phyloP scores from a whole-genome alignment of 2,329 filamentous ascomycete species.

The Penicillium palitans region DNA sequence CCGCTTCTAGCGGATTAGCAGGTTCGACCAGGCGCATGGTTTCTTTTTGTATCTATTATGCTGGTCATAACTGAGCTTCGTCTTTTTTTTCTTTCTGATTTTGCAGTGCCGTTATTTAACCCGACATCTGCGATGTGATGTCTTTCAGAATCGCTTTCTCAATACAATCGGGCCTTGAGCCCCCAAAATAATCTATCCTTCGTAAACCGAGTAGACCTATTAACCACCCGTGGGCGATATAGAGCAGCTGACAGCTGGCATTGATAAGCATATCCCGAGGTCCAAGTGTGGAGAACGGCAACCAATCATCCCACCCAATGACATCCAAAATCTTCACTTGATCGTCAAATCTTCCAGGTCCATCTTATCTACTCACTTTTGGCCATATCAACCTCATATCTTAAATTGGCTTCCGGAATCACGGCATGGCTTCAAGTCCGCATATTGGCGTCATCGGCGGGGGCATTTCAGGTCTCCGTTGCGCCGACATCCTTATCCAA shows the following conservation, averaged over 20 bases:
- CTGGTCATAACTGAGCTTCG: constrained; percentile 17
- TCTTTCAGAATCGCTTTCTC: not conserved
- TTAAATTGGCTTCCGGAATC: not conserved
- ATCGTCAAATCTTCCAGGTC: not conserved
- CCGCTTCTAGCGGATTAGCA: not conserved
- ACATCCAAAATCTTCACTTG: not conserved
- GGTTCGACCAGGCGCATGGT: constrained; percentile 9
- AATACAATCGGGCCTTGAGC: constrained; percentile 1
- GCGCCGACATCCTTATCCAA: constrained; percentile 58
- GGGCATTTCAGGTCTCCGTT: constrained; percentile 60
- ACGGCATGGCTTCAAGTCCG: constrained; percentile 42
- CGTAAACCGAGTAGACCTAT: not conserved
- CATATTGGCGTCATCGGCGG: constrained; percentile 62
- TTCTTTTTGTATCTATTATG: constrained; percentile 16
- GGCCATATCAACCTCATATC: constrained; percentile 2
- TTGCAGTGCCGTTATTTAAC: not conserved
- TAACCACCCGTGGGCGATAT: not conserved
- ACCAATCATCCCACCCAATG: constrained; percentile 22
- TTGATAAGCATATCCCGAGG: not conserved
- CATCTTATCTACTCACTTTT: constrained; percentile 8
- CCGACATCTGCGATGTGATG: not conserved
- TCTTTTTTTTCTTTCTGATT: not conserved
- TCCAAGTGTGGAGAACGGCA: constrained; percentile 11
- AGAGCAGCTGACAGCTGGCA: not conserved
- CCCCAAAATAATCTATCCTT: not conserved